Base-by-base conservation (phyloP, 352 stramenopile genomes). In the Phytopythium kandeliae region DNA sequence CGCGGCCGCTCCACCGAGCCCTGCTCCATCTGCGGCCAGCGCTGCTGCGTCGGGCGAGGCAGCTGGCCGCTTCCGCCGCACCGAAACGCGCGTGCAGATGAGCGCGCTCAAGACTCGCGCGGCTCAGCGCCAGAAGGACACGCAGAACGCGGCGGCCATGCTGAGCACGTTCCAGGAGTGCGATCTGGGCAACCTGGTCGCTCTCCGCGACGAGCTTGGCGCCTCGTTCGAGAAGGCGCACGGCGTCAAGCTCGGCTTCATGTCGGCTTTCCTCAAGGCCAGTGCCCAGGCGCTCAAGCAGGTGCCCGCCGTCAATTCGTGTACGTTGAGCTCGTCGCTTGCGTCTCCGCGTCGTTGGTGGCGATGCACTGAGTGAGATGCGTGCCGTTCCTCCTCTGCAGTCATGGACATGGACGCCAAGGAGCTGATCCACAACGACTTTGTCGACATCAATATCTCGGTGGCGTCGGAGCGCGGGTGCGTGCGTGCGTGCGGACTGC, bases 111-210 rank as follows among this genome's bases (percentile, higher is more conserved):
- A 97, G 57, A 60, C 96, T 54, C 93, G 95, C 51, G 92, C 98
- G 42, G 96, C 97, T 13, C 70, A 97, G 52, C 85, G 97, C 43
- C 82, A 99, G 46, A 99, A 99, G 68, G 96, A 98, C 61, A 96
- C 95, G 28, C 96, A 99, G 82, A 99, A 99, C 74, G 95, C 89
- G 22, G 95, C 96, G 22, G 97, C 97, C 28, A 98, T 99, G 86
- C 81, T 99, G 12, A 98, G 96, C 17, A 99, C 97, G 41, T 99
- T 99, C 82, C 96, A 99, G 70, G 97, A 99, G 72, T 95, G 86
- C 52, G 97, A 99, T 66, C 90, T 99, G 76, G 82, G 88, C 41
- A 95, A 93, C 50, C 77, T 99, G n/a, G 96, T 98, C 55, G 92
- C 92, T 59, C 63, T 98, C 35, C 83, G 92, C 48, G 87, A 95